Evolutionary conservation across 345 rosid genomes (phyloP), one percentile per base, ranked within the genome.

Genomic region (Heritiera littoralis): DNA sequence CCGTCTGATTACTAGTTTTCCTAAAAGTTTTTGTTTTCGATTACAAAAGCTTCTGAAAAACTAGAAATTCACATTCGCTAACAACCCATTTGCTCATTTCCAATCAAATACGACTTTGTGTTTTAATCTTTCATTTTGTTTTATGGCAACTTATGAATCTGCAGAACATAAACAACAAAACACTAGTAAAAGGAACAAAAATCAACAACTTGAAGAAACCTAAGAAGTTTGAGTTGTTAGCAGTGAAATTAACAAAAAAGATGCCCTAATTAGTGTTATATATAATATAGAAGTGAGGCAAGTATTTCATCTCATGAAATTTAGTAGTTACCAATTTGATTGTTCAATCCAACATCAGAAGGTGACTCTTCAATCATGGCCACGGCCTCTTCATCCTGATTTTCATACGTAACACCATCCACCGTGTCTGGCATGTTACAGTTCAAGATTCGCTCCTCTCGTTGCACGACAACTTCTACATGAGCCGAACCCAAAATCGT

Each of bases 341-440:
- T 80, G 59, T 79, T 77, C 58, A 84, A 75, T 55, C 30, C 76
- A 20, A 41, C 80, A 77, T 81, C 94, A 63, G 81, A 59, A 51
- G 84, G 87, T 30, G 86, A 74, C 73, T 88, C 94, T 80, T 94
- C 92, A 66, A 88, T 46, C 89, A 86, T 89, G 23, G 88, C 90
- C 75, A 87, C 85, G 2, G 86, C 82, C 79, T 90, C 93, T 71
- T 89, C 94, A 74, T 87, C 92, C 58, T 82, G 88, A 72, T 90
- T 87, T 75, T 89, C 92, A 72, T 81, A 86, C 0, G 80, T 88
- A 66, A 84, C 85, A 63, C 80, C 90, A 81, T 86, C 88, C 78
- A 88, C 90, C 4, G 85, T 80, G 66, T 90, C 95, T 5, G 92
- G 86, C 84, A 84, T 68, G 55, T 81, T 88, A 77, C 85, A 87